Percentiles rank a stretch among this genome's conserved stretches.
These are phyloP conservation scores for Colletotrichum orchidophilum DNA, from an alignment of 2,329 filamentous ascomycete genomes.

Conservation along the genomic window DNA sequence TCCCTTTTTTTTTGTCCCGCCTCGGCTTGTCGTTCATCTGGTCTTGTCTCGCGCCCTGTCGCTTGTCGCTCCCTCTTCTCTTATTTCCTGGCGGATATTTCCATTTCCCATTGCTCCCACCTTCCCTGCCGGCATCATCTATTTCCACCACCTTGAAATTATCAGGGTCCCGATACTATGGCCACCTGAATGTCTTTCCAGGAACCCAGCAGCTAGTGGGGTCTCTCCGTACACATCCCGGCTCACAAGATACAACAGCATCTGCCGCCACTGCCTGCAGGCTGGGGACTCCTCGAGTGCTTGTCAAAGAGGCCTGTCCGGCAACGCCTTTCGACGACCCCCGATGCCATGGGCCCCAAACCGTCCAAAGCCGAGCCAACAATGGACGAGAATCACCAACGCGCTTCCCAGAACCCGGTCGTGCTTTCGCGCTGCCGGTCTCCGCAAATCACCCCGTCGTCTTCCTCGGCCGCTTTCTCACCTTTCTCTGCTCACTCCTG, in stretches of 20 bases:
- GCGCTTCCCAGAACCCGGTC: conserved; percentile 1
- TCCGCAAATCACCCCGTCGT: conserved; percentile 18
- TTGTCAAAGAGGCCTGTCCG: conserved; percentile 7
- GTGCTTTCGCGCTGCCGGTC: conserved; percentile 8
- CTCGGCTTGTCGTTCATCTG: conserved; percentile 4
- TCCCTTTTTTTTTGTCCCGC: neutral
- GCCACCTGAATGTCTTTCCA: conserved; percentile 33
- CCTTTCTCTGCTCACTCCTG: neutral
- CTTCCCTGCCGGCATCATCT: conserved; percentile 26
- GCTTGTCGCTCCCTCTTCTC: neutral
- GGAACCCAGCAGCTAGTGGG: conserved; percentile 25
- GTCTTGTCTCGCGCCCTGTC: conserved; percentile 20
- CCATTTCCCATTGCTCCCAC: conserved; percentile 14
- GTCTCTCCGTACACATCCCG: conserved; percentile 16
- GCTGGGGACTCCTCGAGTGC: neutral
- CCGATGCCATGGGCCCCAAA: conserved; percentile 1
- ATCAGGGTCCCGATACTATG: conserved; percentile 32
- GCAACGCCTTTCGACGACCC: conserved; percentile 4
- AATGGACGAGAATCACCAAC: conserved; percentile 19
- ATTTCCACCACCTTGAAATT: conserved; percentile 31
- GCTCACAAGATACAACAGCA: conserved; percentile 3
- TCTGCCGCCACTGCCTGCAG: neutral
- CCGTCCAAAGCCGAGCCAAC: conserved; percentile 20
- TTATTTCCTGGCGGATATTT: conserved; percentile 6
- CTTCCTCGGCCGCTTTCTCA: conserved; percentile 22